These are phyloP conservation scores for Daedaleopsis nitida DNA, from an alignment of 768 basidiomycete genomes.

Conservation along the genomic window DNA sequence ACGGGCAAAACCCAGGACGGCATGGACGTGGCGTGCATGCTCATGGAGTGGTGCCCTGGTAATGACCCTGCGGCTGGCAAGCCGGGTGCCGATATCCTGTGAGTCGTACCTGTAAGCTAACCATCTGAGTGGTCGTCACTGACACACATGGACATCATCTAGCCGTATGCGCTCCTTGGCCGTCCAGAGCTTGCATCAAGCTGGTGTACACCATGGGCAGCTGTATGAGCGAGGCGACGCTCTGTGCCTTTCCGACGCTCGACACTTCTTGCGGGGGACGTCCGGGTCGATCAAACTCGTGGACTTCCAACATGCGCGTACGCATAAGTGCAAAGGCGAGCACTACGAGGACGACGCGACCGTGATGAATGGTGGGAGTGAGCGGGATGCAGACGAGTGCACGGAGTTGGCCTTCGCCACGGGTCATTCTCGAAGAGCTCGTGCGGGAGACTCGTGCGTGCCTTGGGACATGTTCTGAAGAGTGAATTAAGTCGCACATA, in stretches of 20 bases:
- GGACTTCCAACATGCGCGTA: constrained; percentile 36
- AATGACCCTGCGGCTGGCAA: constrained; percentile 7
- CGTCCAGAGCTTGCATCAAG: constrained; percentile 38
- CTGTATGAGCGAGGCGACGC: constrained; percentile 19
- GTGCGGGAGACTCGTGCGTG: not conserved
- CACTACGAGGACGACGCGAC: not conserved
- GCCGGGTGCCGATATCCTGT: not conserved
- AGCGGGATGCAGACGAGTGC: not conserved
- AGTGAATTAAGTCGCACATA: too few species aligned
- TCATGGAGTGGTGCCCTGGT: constrained; percentile 42
- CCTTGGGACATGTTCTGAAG: constrained; percentile 5
- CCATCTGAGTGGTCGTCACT: not conserved
- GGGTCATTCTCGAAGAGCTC: constrained; percentile 1
- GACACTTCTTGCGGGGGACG: constrained; percentile 35
- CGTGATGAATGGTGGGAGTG: not conserved
- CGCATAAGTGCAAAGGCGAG: constrained; percentile 30
- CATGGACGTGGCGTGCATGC: constrained; percentile 33
- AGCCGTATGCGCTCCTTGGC: constrained; percentile 34
- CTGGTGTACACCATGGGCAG: constrained; percentile 39
- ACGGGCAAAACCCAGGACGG: constrained; percentile 31
- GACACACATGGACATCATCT: constrained; percentile 5
- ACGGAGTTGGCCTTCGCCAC: constrained; percentile 5
- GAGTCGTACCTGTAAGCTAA: constrained; percentile 9
- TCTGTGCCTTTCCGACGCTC: constrained; percentile 19
- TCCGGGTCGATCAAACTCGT: constrained; percentile 36